Evolutionary conservation across 1,284 basidiomycete species (phyloP), one percentile per base, ranked within the genome.

Genomic region (Leccinum fallax): DNA sequence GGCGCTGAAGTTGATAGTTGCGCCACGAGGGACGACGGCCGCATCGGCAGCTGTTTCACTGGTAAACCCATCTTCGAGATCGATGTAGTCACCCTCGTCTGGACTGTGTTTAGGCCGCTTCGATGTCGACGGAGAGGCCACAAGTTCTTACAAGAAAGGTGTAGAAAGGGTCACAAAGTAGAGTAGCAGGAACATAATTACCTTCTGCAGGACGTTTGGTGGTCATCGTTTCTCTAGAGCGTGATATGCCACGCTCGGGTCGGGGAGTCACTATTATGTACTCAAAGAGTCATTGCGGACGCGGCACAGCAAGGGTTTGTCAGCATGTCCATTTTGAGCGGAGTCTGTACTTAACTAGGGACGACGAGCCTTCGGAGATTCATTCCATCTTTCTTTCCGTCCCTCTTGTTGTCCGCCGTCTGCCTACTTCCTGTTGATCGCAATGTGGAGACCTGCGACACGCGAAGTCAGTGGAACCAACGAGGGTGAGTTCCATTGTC

Each of bases 371-470:
- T 73, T 75, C 74, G 73, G 75, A 76, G 75, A 66, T 76, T 73
- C 61, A 75, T 77, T 76, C 13, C 54, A 61, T 66, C 71, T 75
- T 69, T 64, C 69, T 56, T 62, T 63, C 62, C 51, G 49, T 61
- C 62, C 53, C 51, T 59, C 56, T 60, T 40, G 59, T 65, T 13
- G 58, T 55, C 52, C 8, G 38, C 53, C 43, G 19, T 55, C 26
- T 61, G 59, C 48, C 57, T 58, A 64, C 65, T 68, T 68, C 4
- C 79, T 65, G 68, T 71, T 56, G 60, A 83, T 55, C 55, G 74
- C 58, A 65, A 94, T 95, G 93, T 95, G 93, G 93, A 88, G 90
- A 79, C 92, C 91, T 63, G 92, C 93, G 64, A 93, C 91, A 65
- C 85, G 86, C 63, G 87, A 91, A 77, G 89, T 92, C 52, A 89